Conservation (phyloP, 352 stramenopile genomes). For the Pythium aphanidermatum region DNA sequence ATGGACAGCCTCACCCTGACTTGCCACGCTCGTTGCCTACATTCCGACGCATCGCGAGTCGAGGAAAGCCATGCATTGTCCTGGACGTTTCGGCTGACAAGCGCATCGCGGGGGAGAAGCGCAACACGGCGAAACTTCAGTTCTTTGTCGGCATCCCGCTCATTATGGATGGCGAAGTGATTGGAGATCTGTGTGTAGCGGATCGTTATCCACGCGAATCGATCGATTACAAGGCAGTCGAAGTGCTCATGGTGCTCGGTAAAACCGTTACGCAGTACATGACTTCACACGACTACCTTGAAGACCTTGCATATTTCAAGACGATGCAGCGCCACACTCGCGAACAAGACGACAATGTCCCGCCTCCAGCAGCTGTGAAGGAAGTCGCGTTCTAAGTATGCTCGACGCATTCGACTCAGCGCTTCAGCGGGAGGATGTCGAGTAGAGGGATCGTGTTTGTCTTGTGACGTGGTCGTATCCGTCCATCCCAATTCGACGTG, state of each 20-base stretch:
- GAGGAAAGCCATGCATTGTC: slow-evolving; percentile 86
- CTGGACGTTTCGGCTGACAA: slow-evolving; percentile 84
- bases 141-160: slow-evolving; percentile 87
- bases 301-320: slow-evolving; percentile 70
- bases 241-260: slow-evolving; percentile 82
- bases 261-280: slow-evolving; percentile 88
- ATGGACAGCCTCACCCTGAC: slow-evolving; percentile 38
- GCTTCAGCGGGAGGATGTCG: too few species aligned
- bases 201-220: slow-evolving; percentile 71
- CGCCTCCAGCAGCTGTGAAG: slow-evolving; percentile 28
- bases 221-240: slow-evolving; percentile 81
- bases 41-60: slow-evolving; percentile 77
- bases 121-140: slow-evolving; percentile 75
- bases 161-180: slow-evolving; percentile 77
- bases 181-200: slow-evolving; percentile 81
- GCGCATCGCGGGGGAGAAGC: slow-evolving; percentile 84
- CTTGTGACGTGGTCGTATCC: too few species aligned
- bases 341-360: slow-evolving; percentile 13
- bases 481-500: too few species aligned
- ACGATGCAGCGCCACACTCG: slow-evolving; percentile 23
- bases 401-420: too few species aligned
- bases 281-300: slow-evolving; percentile 73
- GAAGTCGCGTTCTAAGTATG: slow-evolving; percentile 75
- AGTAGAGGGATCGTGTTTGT: too few species aligned
- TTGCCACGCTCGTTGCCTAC: slow-evolving; percentile 76